Evolutionary conservation across 2,329 filamentous ascomycete genomes (phyloP), one percentile per base, ranked within the genome.

Genomic region (Amphichorda felina): DNA sequence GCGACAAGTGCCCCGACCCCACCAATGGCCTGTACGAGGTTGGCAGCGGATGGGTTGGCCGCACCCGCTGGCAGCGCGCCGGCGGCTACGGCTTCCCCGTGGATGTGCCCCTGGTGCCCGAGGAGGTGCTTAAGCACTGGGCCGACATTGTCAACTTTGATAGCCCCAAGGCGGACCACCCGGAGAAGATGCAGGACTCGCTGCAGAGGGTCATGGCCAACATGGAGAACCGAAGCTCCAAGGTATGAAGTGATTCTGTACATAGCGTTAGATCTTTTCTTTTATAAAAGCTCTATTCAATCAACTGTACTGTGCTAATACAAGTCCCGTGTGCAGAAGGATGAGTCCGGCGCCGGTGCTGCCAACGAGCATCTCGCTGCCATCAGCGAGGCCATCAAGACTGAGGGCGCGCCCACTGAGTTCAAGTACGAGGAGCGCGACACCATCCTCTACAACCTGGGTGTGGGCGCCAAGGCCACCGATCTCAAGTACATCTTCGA

Each of bases 21-120:
- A 95, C 87, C 39, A 89, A 89, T 44, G 81, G 80, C 36, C 72
- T 98, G 33, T 98, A 87, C 63, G 91, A 98, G 66, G 85, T 89
- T 47, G 91, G 91, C 50, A 91, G 84, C 54, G 91, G 89, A 44
- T 98, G 91, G 91, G 76, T 80, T 50, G 86, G 82, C 43, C 75
- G 78, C 56, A 98, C 91, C 38, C 80, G 91, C 61, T 98, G 89
- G 89, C 88, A 98, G 70, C 79, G 91, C 49, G 78, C 78, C 41
- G 85, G 83, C 36, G 91, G 91, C 46, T 78, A 88, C 55, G 83
- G 81, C 45, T 98, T 98, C 80, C 87, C 89, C 18, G 66, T 94
- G 42, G 82, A 95, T 53, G 78, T 84, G 37, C 68, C 76, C 42
- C 66, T 94, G 42, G 88, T 82, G 2, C 88, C 89, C 14, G 91